Evolutionary conservation across 352 stramenopile species (phyloP).

Genomic region (Phytophthora pinifolia): DNA sequence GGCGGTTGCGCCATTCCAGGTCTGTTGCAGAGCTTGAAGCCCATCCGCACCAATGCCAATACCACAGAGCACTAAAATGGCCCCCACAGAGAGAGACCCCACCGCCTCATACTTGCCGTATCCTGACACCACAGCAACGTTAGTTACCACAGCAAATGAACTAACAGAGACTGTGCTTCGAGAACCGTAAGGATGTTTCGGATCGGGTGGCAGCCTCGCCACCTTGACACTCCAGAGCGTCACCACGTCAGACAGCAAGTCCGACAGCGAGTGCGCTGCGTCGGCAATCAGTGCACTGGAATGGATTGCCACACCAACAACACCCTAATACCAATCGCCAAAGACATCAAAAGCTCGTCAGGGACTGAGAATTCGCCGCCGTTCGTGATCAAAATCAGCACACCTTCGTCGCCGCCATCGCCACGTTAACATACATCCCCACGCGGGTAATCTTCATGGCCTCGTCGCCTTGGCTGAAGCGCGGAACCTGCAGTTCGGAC

Average conservation of each 20-base stretch:
- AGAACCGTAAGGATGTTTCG: constrained; percentile 87
- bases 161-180: too few species aligned
- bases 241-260: constrained; percentile 96
- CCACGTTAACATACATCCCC: constrained; percentile 93
- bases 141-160: not conserved
- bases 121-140: constrained; percentile 24
- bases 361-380: constrained; percentile 1
- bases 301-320: constrained; percentile 71
- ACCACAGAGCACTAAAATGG: constrained; percentile 79
- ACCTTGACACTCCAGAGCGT: constrained; percentile 94
- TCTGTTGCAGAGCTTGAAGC: constrained; percentile 71
- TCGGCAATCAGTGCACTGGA: constrained; percentile 95
- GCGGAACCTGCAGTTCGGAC: not conserved
- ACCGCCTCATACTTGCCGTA: constrained; percentile 92
- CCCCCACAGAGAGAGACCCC: constrained; percentile 82
- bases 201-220: constrained; percentile 92
- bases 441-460: constrained; percentile 91
- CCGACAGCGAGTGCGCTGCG: constrained; percentile 94
- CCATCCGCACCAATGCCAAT: constrained; percentile 71
- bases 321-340: constrained; percentile 56
- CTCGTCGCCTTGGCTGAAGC: constrained; percentile 43
- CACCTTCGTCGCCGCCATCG: constrained; percentile 91
- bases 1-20: constrained; percentile 43
- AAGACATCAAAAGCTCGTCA: constrained; percentile 3
- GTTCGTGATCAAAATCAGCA: constrained; percentile 11